Conservation (phyloP, 768 basidiomycete species). For the Mycena maculata region DNA sequence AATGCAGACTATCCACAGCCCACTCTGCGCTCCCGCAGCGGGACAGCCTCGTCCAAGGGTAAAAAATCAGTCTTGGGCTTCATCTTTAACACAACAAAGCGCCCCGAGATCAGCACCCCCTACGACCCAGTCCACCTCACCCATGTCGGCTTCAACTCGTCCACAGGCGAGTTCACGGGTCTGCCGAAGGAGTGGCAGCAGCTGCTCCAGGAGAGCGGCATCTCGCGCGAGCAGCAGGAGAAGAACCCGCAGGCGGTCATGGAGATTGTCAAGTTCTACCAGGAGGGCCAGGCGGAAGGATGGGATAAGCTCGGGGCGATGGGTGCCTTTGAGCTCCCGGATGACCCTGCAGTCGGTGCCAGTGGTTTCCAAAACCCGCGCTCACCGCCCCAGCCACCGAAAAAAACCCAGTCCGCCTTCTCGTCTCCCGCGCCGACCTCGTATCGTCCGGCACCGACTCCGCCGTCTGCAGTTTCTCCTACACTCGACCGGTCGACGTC, state of each 20-base stretch:
- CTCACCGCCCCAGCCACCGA: constrained; percentile 63
- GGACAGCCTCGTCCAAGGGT: constrained; percentile 56
- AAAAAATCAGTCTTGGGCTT: constrained; percentile 83
- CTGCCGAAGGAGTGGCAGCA: constrained; percentile 99
- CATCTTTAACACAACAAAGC: constrained; percentile 80
- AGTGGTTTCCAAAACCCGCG: constrained; percentile 66
- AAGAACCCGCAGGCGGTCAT: constrained; percentile 98
- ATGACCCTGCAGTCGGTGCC: too few relatives aligned
- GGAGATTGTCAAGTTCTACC: constrained; percentile 99
- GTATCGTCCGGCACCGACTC: constrained; percentile 83
- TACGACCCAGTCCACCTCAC: constrained; percentile 99
- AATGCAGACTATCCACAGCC: constrained; percentile 27
- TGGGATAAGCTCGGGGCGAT: constrained; percentile 89
- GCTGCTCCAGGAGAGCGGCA: constrained; percentile 93
- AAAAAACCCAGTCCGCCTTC: constrained; percentile 46
- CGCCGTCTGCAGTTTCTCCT: constrained; percentile 71
- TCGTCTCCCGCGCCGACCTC: constrained; percentile 55
- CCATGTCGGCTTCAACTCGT: constrained; percentile 99
- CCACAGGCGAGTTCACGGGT: constrained; percentile 97
- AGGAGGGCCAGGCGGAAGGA: constrained; percentile 83
- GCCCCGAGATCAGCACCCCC: constrained; percentile 94
- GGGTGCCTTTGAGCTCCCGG: constrained; percentile 44
- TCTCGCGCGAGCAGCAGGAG: constrained; percentile 94
- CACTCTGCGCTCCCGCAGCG: constrained; percentile 58
- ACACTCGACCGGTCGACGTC: constrained; percentile 90